Conservation (phyloP, 192 early-diverging fungal genomes). For the Coemansia asiatica region DNA sequence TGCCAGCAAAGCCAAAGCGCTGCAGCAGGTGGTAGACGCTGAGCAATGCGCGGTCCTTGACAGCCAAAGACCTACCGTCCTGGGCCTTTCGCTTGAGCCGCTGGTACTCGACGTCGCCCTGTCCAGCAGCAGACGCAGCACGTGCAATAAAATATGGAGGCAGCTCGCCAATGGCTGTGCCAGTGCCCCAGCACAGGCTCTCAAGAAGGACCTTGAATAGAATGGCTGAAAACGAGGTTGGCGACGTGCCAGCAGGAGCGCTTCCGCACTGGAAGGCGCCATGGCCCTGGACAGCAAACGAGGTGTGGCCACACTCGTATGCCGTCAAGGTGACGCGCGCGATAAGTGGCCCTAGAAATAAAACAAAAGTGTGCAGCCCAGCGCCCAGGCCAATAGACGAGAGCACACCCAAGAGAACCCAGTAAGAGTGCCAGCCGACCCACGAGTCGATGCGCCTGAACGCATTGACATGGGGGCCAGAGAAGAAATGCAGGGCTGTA, state of each 20-base stretch:
- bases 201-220: slow-evolving; percentile 72
- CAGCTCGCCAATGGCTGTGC: slow-evolving; percentile 90
- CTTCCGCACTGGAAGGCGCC: slow-evolving; percentile 55
- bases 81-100: slow-evolving; percentile 33
- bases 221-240: slow-evolving; percentile 63
- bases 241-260: slow-evolving; percentile 15
- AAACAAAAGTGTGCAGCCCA: slow-evolving; percentile 91
- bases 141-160: slow-evolving; percentile 95
- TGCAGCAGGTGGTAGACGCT: slow-evolving; percentile 70
- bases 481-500: slow-evolving; percentile 40
- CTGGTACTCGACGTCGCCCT: slow-evolving; percentile 45
- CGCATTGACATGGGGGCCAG: slow-evolving; percentile 36
- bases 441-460: slow-evolving; percentile 58
- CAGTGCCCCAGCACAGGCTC: slow-evolving; percentile 89
- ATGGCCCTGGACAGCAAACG: slow-evolving; percentile 73
- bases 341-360: slow-evolving; percentile 92
- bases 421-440: slow-evolving; percentile 84
- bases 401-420: slow-evolving; percentile 80
- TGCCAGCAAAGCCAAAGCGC: slow-evolving; percentile 84
- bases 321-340: slow-evolving; percentile 88
- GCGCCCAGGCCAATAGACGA: slow-evolving; percentile 93
- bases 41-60: slow-evolving; percentile 69
- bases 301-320: slow-evolving; percentile 71
- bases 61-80: slow-evolving; percentile 46
- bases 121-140: slow-evolving; percentile 57